Evolutionary conservation across 305 asterid species (phyloP).

Genomic region (Coffea humblotiana): DNA sequence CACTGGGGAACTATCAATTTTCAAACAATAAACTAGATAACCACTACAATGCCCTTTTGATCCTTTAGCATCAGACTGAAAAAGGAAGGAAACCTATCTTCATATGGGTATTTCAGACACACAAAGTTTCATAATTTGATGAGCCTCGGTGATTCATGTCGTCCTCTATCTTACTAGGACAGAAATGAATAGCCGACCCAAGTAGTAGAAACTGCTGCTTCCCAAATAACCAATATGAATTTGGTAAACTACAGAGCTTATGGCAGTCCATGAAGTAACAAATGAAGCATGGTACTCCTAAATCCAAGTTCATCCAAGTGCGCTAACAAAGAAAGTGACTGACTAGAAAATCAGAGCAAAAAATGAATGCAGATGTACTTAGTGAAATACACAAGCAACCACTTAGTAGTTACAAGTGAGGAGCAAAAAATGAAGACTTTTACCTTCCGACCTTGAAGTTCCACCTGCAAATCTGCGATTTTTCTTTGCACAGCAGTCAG

Average conservation of each 20-base stretch:
- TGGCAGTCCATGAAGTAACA: background rate
- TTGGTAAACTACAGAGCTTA: background rate
- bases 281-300: background rate
- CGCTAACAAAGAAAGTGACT: background rate
- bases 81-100: background rate
- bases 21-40: background rate
- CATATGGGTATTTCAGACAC: too few species aligned
- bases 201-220: background rate
- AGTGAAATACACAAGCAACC: background rate
- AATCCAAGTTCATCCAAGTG: background rate
- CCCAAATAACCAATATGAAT: background rate
- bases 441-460: conserved; percentile 99
- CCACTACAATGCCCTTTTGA: background rate
- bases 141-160: too few species aligned
- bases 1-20: too few species aligned
- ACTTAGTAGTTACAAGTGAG: background rate
- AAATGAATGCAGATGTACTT: background rate
- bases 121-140: too few species aligned
- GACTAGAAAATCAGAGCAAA: background rate
- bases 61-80: background rate
- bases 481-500: conserved; percentile 87
- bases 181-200: background rate
- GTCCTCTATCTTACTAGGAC: background rate
- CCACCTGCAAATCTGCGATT: conserved; percentile 96
- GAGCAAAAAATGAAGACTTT: background rate